phyloP scores from a whole-genome alignment of 805 yeast genomes.

The Ogataea neopini region DNA sequence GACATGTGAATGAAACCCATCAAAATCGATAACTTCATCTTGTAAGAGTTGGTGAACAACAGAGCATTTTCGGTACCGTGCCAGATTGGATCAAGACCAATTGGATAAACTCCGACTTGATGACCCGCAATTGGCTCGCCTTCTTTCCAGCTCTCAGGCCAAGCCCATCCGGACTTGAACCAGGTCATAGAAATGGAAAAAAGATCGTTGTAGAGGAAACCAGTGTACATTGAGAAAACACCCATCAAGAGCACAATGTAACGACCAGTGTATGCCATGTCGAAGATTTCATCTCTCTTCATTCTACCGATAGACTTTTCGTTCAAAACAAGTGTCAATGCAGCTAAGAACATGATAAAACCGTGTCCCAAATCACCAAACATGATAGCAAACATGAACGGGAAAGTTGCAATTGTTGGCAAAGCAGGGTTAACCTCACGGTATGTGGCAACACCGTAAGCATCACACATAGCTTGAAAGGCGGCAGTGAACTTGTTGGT shows the following conservation, averaged over 20 bases:
- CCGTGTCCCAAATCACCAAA: slow-evolving; percentile 99
- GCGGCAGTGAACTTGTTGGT: slow-evolving; percentile 95
- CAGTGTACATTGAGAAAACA: slow-evolving; percentile 91
- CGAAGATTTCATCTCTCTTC: slow-evolving; percentile 90
- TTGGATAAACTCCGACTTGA: slow-evolving; percentile 65
- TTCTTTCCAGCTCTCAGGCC: slow-evolving; percentile 74
- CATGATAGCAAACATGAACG: slow-evolving; percentile 98
- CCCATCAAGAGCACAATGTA: slow-evolving; percentile 94
- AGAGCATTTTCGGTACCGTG: slow-evolving; percentile 94
- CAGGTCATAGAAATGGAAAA: slow-evolving; percentile 89
- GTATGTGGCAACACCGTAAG: slow-evolving; percentile 91
- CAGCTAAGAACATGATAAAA: slow-evolving; percentile 73
- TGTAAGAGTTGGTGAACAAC: slow-evolving; percentile 90
- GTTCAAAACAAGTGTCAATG: slow-evolving; percentile 65
- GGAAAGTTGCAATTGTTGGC: slow-evolving; percentile 93
- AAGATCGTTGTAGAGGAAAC: slow-evolving; percentile 88
- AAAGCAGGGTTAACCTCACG: slow-evolving; percentile 95
- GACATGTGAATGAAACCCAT: slow-evolving; percentile 97
- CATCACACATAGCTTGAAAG: slow-evolving; percentile 91
- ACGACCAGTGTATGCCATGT: slow-evolving; percentile 94
- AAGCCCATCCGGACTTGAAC: slow-evolving; percentile 89
- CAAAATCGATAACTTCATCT: slow-evolving; percentile 92
- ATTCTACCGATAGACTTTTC: slow-evolving; percentile 68
- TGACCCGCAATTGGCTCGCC: slow-evolving; percentile 73
- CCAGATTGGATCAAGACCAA: slow-evolving; percentile 95